These are phyloP conservation scores for Aspergillus uvarum DNA, from an alignment of 2,329 filamentous ascomycete species.

Conservation along the genomic window DNA sequence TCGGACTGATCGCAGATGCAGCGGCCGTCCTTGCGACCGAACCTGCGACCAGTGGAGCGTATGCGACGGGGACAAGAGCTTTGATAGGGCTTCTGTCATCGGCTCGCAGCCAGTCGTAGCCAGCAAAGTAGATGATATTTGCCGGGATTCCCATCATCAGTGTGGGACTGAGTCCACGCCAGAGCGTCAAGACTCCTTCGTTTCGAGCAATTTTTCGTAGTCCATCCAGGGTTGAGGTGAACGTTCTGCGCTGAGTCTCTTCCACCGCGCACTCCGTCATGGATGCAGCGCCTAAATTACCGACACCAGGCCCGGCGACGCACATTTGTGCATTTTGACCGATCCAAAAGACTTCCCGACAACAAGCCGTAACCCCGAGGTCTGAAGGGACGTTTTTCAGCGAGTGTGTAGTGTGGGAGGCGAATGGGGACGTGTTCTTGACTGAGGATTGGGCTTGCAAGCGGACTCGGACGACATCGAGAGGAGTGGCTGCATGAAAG, in stretches of 20 bases:
- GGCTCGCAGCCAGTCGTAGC: conserved; percentile 90
- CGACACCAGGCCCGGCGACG: conserved; percentile 57
- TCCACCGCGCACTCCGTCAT: conserved; percentile 78
- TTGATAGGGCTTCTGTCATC: conserved; percentile 71
- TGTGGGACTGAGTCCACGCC: conserved; percentile 92
- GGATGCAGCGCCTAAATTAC: conserved; percentile 45
- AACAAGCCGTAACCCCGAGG: conserved; percentile 90
- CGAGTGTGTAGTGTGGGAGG: conserved; percentile 49
- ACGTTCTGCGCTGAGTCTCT: conserved; percentile 77
- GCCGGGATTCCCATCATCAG: conserved; percentile 89
- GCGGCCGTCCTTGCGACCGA: conserved; percentile 75
- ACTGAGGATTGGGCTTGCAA: conserved; percentile 75
- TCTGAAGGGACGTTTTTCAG: conserved; percentile 75
- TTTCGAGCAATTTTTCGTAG: conserved; percentile 92
- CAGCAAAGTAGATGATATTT: conserved; percentile 98
- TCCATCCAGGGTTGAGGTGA: conserved; percentile 88
- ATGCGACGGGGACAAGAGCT: conserved; percentile 62
- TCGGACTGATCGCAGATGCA: conserved; percentile 78
- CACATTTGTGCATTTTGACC: conserved; percentile 81
- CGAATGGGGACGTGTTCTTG: conserved; percentile 57
- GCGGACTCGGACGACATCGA: conserved; percentile 94
- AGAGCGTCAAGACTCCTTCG: conserved; percentile 81
- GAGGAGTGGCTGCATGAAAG: conserved; percentile 70
- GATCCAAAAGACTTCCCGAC: conserved; percentile 94
- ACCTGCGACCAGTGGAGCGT: conserved; percentile 78